Evolutionary conservation across 164 flowering plant species (phyloP).

Genomic region (Vitis amurensis): DNA sequence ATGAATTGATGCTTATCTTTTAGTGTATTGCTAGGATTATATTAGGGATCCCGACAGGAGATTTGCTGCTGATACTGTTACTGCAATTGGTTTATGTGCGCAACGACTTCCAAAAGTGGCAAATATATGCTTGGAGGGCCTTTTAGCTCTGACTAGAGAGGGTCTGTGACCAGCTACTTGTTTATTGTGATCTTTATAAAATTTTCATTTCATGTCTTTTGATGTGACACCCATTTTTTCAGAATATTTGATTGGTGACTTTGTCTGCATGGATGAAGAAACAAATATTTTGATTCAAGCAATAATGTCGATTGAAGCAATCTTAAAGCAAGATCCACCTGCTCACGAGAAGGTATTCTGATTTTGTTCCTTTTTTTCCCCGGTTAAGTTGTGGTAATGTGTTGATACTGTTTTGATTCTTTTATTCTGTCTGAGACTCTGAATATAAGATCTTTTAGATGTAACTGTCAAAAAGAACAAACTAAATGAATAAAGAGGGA

Average conservation of each 20-base stretch:
- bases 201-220: conserved; percentile 7
- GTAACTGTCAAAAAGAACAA: no score
- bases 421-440: not conserved
- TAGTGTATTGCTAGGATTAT: conserved; percentile 77
- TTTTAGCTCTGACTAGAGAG: conserved; percentile 59
- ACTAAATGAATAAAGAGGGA: no score
- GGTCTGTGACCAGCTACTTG: conserved; percentile 39
- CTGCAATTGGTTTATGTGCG: conserved; percentile 92
- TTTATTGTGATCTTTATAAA: not conserved
- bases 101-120: conserved; percentile 70
- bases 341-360: conserved; percentile 70
- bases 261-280: conserved; percentile 51
- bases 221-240: conserved; percentile 18
- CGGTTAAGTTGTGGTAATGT: not conserved
- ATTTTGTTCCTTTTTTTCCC: not conserved
- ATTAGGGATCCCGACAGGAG: conserved; percentile 87
- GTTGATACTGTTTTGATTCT: not conserved
- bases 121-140: conserved; percentile 70
- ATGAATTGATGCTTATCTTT: conserved; percentile 40
- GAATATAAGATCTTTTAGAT: not conserved
- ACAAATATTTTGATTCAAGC: conserved; percentile 76
- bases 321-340: conserved; percentile 67
- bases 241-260: conserved; percentile 48
- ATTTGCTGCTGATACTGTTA: conserved; percentile 93
- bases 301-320: conserved; percentile 68